These are phyloP conservation scores for Scheffersomyces stipitis DNA, from an alignment of 805 yeast genomes.

Conservation along the genomic window DNA sequence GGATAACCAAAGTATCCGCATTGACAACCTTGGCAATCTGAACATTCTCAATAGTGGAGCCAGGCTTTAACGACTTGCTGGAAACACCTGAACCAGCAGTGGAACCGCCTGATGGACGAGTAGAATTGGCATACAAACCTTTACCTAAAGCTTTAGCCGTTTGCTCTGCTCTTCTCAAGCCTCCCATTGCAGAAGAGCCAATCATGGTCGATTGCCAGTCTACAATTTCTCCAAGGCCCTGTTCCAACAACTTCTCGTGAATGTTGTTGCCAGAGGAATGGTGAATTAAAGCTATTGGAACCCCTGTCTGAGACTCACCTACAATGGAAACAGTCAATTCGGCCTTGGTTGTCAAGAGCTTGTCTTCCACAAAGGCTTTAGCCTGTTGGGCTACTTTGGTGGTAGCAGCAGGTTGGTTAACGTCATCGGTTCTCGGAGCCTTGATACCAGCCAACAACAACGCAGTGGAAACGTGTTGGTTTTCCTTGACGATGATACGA, in stretches of 20 bases:
- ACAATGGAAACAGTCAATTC: constrained; percentile 50
- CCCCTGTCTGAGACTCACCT: constrained; percentile 63
- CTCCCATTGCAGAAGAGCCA: constrained; percentile 64
- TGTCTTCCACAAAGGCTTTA: constrained; percentile 58
- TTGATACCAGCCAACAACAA: constrained; percentile 72
- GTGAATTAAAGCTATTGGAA: constrained; percentile 54
- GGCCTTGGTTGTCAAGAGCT: constrained; percentile 62
- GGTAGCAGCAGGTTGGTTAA: constrained; percentile 34
- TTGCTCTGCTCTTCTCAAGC: constrained; percentile 63
- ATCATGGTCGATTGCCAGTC: constrained; percentile 77
- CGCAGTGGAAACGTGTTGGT: constrained; percentile 57
- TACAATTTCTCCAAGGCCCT: constrained; percentile 71
- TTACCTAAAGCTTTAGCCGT: constrained; percentile 58
- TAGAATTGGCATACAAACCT: constrained; percentile 54
- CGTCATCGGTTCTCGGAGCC: constrained; percentile 65
- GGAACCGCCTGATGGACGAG: constrained; percentile 17
- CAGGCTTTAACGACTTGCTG: constrained; percentile 34
- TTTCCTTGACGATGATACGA: constrained; percentile 49
- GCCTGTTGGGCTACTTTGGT: constrained; percentile 71
- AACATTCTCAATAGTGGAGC: constrained; percentile 50
- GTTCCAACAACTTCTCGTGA: constrained; percentile 61
- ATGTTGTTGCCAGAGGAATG: constrained; percentile 79
- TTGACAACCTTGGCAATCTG: constrained; percentile 60
- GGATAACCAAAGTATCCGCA: constrained; percentile 64
- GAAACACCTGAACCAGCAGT: constrained; percentile 13